phyloP scores from a whole-genome alignment of 495 filamentous ascomycete genomes.

The Lindgomyces ingoldianus region DNA sequence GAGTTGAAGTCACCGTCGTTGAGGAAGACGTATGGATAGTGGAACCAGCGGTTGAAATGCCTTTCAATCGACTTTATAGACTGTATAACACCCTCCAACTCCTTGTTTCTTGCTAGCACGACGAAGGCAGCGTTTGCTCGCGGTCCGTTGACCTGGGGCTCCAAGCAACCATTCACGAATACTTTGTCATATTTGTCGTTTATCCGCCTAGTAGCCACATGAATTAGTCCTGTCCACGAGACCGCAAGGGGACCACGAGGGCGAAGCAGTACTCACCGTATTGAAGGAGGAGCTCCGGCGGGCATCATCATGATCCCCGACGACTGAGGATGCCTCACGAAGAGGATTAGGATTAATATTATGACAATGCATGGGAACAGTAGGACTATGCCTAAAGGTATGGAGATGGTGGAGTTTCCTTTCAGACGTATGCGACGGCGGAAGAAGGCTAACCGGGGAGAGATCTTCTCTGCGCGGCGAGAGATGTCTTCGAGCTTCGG shows the following conservation, averaged over 20 bases:
- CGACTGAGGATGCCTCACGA: conserved; percentile 84
- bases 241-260: no score
- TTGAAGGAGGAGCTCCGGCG: conserved; percentile 83
- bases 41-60: conserved; percentile 98
- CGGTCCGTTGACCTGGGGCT: conserved; percentile 65
- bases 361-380: conserved; percentile 91
- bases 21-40: conserved; percentile 98
- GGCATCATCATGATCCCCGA: conserved; percentile 84
- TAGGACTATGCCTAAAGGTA: conserved; percentile 89
- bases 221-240: no score
- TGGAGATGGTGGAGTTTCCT: conserved; percentile 90
- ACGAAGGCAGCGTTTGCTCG: conserved; percentile 94
- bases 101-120: conserved; percentile 93
- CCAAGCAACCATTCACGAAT: conserved; percentile 85
- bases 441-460: conserved; percentile 77
- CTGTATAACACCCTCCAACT: conserved; percentile 92
- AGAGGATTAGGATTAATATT: conserved; percentile 84
- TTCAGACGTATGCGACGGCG: conserved; percentile 85
- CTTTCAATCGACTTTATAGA: conserved; percentile 97
- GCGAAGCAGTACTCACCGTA: conserved; percentile 88
- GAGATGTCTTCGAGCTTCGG: conserved; percentile 62
- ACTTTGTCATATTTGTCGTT: conserved; percentile 96
- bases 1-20: conserved; percentile 97
- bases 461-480: conserved; percentile 54
- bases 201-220: conserved; percentile 81